Evolutionary conservation across 2,329 filamentous ascomycete genomes (phyloP).

Genomic region (Calonectria crousiana): DNA sequence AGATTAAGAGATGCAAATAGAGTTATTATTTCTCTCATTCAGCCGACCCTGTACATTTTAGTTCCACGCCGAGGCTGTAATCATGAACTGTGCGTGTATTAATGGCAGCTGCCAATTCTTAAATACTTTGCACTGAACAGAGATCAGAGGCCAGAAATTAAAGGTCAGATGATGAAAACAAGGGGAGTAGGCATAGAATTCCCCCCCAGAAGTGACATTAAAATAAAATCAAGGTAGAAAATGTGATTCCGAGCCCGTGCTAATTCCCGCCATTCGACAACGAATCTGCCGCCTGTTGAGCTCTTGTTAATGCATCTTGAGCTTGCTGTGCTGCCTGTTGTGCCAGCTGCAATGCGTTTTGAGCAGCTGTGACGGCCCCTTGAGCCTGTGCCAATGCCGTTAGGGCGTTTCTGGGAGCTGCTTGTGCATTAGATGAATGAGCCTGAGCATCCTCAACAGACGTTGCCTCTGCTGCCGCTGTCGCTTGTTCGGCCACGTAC

Average conservation of each 20-base stretch:
- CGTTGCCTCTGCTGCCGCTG: background rate
- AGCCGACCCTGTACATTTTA: no score
- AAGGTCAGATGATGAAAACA: no score
- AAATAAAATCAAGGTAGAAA: background rate
- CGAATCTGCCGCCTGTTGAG: background rate
- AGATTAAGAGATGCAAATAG: no score
- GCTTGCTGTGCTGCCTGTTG: background rate
- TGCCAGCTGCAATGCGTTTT: background rate
- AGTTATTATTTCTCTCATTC: no score
- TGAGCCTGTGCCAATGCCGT: background rate
- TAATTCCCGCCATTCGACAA: background rate
- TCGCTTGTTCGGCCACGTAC: background rate
- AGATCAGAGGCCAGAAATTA: no score
- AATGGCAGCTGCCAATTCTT: no score
- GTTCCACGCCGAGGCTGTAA: no score
- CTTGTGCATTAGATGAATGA: background rate
- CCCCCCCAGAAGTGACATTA: background rate
- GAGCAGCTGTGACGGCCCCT: background rate
- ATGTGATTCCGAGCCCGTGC: background rate
- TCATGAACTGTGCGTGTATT: no score
- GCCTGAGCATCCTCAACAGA: background rate
- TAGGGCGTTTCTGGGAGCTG: background rate
- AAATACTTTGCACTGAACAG: no score
- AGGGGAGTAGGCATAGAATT: accelerated
- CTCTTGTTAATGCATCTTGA: background rate